Conservation (phyloP, 2,329 filamentous ascomycete genomes). For the Clarireedia homoeocarpa region DNA sequence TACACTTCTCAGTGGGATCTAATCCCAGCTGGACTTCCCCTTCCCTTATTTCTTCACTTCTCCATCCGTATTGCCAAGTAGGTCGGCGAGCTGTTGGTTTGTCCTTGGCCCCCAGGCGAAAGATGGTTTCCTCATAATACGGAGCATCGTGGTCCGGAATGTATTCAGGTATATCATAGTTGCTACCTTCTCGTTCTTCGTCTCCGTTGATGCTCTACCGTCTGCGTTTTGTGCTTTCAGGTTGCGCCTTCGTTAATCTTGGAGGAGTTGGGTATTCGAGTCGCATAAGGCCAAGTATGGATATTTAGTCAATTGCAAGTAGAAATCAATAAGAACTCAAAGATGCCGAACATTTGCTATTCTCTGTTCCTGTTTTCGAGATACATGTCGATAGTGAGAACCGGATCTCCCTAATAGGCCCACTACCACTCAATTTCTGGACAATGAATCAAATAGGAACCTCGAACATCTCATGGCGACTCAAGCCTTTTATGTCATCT, state of each 20-base stretch:
- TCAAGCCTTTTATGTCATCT: neutral
- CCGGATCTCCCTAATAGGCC: neutral
- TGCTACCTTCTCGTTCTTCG: slow-evolving; percentile 10
- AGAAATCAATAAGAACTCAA: neutral
- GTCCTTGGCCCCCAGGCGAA: slow-evolving; percentile 12
- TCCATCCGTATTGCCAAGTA: slow-evolving; percentile 18
- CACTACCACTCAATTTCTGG: slow-evolving; percentile 9
- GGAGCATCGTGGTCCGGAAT: neutral
- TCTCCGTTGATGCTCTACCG: slow-evolving; percentile 9
- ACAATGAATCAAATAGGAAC: slow-evolving; percentile 12
- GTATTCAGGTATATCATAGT: slow-evolving; percentile 2
- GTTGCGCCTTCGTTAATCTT: slow-evolving; percentile 4
- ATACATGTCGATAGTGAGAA: slow-evolving; percentile 12
- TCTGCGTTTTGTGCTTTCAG: slow-evolving; percentile 4
- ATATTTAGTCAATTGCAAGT: neutral
- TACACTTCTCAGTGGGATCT: slow-evolving; percentile 13
- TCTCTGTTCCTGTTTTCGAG: slow-evolving; percentile 9
- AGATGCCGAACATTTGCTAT: slow-evolving; percentile 14
- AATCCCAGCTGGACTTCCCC: slow-evolving; percentile 14
- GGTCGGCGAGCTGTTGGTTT: slow-evolving; percentile 13
- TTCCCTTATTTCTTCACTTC: slow-evolving; percentile 17
- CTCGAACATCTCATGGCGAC: slow-evolving; percentile 12
- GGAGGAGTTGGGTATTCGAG: slow-evolving; percentile 14
- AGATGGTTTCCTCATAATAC: slow-evolving; percentile 6
- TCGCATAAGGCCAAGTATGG: slow-evolving; percentile 12